Evolutionary conservation across 2,329 filamentous ascomycete species (phyloP).

Genomic region (Aspergillus tanneri): DNA sequence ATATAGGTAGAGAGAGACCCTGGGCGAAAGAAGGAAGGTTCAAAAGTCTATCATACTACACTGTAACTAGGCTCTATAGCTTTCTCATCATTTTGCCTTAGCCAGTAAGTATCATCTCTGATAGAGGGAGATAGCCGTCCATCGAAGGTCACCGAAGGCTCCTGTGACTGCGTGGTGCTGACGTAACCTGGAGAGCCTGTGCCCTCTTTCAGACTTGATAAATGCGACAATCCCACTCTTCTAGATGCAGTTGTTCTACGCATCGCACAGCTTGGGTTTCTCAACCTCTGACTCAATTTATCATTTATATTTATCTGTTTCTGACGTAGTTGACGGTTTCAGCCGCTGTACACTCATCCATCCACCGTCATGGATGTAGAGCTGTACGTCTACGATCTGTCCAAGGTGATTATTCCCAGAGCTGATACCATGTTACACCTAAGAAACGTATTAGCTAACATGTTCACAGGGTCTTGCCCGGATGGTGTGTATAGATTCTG

Average conservation of each 20-base stretch:
- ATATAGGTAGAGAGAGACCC: no score
- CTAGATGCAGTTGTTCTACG: neutral
- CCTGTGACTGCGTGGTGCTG: constrained; percentile 21
- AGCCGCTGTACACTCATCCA: neutral
- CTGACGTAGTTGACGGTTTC: neutral
- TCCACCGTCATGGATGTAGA: constrained; percentile 65
- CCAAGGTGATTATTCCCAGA: constrained; percentile 43
- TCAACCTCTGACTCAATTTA: neutral
- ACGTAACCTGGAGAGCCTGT: constrained; percentile 30
- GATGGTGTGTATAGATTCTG: constrained; percentile 37
- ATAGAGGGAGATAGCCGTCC: constrained; percentile 4
- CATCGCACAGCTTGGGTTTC: no score
- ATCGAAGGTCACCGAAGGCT: constrained; percentile 16
- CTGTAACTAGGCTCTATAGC: no score
- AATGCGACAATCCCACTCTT: neutral
- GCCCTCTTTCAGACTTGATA: neutral
- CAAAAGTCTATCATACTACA: neutral
- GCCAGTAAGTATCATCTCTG: no score
- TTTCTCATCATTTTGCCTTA: no score
- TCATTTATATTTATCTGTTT: neutral
- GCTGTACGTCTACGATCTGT: constrained; percentile 77
- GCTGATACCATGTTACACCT: neutral
- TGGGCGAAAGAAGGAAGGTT: neutral
- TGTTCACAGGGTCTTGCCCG: constrained; percentile 53
- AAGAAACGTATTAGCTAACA: constrained; percentile 20